Conservation (phyloP, 2,329 filamentous ascomycete species). For the Arthrocladium fulminans region DNA sequence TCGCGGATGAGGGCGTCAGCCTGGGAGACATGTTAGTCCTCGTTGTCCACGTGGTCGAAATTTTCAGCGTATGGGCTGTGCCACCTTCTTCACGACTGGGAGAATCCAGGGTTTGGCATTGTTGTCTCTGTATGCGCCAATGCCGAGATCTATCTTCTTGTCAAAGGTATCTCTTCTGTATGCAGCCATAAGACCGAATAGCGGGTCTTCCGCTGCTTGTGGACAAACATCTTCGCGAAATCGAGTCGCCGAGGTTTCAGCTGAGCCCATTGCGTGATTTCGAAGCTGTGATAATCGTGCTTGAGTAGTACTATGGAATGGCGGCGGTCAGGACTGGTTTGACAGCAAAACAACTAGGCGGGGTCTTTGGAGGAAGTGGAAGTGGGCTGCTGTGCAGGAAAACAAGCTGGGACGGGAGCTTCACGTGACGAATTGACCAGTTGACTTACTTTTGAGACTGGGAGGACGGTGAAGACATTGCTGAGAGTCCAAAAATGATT, state of each 20-base stretch:
- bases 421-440: conserved; percentile 1
- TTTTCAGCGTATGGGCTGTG: not conserved
- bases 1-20: conserved; percentile 82
- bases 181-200: conserved; percentile 86
- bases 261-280: conserved; percentile 59
- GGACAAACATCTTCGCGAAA: conserved; percentile 72
- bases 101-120: conserved; percentile 96
- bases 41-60: no score
- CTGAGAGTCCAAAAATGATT: not conserved
- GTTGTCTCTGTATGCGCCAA: conserved; percentile 92
- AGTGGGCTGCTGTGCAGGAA: not conserved
- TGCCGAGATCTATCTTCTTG: conserved; percentile 87
- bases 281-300: conserved; percentile 51
- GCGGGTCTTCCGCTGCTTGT: conserved; percentile 85
- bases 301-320: not conserved
- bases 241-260: conserved; percentile 44
- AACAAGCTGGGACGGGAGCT: not conserved
- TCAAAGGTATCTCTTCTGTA: conserved; percentile 67
- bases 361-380: no score
- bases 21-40: conserved; percentile 39
- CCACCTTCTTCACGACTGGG: conserved; percentile 89
- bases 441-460: conserved; percentile 4
- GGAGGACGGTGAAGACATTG: conserved; percentile 6
- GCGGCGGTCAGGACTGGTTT: not conserved
- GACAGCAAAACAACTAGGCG: no score